These are phyloP conservation scores for Cercospora brassicicola DNA, from an alignment of 2,329 filamentous ascomycete genomes.

Conservation along the genomic window DNA sequence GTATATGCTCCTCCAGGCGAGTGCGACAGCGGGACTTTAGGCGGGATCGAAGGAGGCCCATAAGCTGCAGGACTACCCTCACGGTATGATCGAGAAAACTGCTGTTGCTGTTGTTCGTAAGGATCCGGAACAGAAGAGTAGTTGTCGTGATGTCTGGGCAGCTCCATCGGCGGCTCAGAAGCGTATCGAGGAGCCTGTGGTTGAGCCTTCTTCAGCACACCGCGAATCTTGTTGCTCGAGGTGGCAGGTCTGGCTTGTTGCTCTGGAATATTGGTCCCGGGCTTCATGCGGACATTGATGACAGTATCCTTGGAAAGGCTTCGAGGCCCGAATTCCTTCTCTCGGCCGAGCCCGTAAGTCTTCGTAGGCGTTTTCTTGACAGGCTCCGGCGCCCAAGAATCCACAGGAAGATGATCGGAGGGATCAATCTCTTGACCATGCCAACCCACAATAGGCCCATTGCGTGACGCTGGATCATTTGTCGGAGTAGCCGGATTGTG, in stretches of 20 bases:
- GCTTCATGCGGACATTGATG: constrained; percentile 37
- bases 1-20: constrained; percentile 35
- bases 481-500: constrained; percentile 59
- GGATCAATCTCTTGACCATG: constrained; percentile 77
- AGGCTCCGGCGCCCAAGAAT: constrained; percentile 75
- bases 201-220: constrained; percentile 60
- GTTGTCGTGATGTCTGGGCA: constrained; percentile 44
- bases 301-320: constrained; percentile 36
- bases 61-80: constrained; percentile 38
- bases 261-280: constrained; percentile 39
- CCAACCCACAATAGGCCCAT: constrained; percentile 71
- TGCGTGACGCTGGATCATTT: constrained; percentile 16
- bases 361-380: constrained; percentile 56
- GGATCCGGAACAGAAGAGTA: constrained; percentile 50
- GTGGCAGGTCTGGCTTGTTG: constrained; percentile 33
- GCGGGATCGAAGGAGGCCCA: constrained; percentile 23
- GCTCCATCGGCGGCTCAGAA: constrained; percentile 23
- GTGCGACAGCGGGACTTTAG: constrained; percentile 27
- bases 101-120: constrained; percentile 48
- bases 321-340: constrained; percentile 39
- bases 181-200: constrained; percentile 10
- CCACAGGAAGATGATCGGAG: constrained; percentile 75
- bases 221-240: constrained; percentile 53
- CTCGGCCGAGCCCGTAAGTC: constrained; percentile 39
- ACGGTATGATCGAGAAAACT: constrained; percentile 44